Base-by-base conservation (phyloP, 2,329 filamentous ascomycete genomes). In the Exophiala sideris region DNA sequence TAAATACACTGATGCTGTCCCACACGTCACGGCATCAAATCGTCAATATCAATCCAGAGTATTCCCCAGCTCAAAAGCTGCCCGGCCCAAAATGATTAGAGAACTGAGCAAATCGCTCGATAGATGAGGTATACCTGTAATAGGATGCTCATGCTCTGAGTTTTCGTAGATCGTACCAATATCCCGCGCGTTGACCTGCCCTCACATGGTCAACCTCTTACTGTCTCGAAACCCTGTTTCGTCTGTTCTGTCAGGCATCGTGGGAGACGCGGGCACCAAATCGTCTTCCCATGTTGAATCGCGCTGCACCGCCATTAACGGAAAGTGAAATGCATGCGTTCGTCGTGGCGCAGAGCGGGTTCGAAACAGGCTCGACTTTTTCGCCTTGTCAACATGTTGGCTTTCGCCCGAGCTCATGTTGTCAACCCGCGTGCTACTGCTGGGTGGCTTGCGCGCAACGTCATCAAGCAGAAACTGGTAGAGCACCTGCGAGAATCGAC, bases 401-500 rank as follows among this genome's bases (percentile, higher is more conserved):
- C 44, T 50, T 56, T 59, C 56, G 46, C 49, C 49, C 42, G 54
- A 50, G 46, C 58, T 56, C 21, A 51, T 18, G 47, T 21, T 32
- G 32, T 44, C 35, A 36, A 45, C 38, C 14, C 33, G 36, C 38
- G 49, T n/a, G 35, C 49, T 49, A 41, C 38, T 46, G 33, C 41
- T 34, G 8, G 56, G 56, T n/a, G 51, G 48, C 48, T 63, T 63
- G 3, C 62, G 57, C 18, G 59, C 61, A 44, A 63, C 62, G 36
- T 64, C 60, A 47, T 64, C 62, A 32, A 64, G 49, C 39, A 64
- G 50, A 49, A 57, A 64, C 41, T 63, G 58, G 50, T 63, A 64
- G 41, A 64, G 61, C 14, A 64, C 54, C 42, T 40, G 53, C 35
- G 59, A 61, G 59, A 60, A 61, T 51, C 59, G 54, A 46, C 39